Conservation (phyloP, 495 filamentous ascomycete genomes). For the Neurospora sp. region DNA sequence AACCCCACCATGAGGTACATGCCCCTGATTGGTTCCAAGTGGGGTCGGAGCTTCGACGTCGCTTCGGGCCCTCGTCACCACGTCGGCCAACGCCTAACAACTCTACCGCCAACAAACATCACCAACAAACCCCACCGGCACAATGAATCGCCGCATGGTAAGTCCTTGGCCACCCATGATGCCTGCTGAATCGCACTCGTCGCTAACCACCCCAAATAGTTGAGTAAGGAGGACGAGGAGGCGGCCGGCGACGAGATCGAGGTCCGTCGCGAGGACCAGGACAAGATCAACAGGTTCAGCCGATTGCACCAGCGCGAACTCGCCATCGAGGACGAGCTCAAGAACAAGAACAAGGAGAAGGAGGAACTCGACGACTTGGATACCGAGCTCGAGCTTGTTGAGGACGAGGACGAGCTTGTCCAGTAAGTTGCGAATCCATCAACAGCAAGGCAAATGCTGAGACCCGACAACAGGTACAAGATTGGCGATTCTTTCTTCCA, state of each 20-base stretch:
- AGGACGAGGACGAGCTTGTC: conserved; percentile 83
- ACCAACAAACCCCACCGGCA: not conserved
- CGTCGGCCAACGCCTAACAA: not conserved
- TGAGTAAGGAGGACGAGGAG: conserved; percentile 85
- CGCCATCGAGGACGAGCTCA: conserved; percentile 68
- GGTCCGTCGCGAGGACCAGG: conserved; percentile 91
- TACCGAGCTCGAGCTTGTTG: conserved; percentile 77
- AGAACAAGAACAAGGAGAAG: conserved; percentile 90
- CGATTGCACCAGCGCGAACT: conserved; percentile 81
- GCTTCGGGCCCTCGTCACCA: not conserved
- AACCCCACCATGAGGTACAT: conserved; percentile 5
- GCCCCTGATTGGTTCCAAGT: conserved; percentile 1
- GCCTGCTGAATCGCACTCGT: too few relatives aligned
- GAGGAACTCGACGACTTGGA: conserved; percentile 92
- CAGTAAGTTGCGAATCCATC: conserved; percentile 46
- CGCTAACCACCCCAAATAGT: conserved; percentile 42
- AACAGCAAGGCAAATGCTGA: conserved; percentile 6
- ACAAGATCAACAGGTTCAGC: conserved; percentile 98
- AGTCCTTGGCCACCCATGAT: not conserved
- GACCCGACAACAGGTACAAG: conserved; percentile 60
- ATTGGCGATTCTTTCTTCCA: conserved; percentile 93
- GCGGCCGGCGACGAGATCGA: conserved; percentile 69
- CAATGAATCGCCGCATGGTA: conserved; percentile 34
- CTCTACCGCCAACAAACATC: not conserved
- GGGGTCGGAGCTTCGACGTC: conserved; percentile 1